A percentile compares a stretch with the other conserved stretches of the same genome.
These are phyloP conservation scores for Calonectria henricotiae DNA, from an alignment of 2,329 filamentous ascomycete genomes.

Conservation along the genomic window DNA sequence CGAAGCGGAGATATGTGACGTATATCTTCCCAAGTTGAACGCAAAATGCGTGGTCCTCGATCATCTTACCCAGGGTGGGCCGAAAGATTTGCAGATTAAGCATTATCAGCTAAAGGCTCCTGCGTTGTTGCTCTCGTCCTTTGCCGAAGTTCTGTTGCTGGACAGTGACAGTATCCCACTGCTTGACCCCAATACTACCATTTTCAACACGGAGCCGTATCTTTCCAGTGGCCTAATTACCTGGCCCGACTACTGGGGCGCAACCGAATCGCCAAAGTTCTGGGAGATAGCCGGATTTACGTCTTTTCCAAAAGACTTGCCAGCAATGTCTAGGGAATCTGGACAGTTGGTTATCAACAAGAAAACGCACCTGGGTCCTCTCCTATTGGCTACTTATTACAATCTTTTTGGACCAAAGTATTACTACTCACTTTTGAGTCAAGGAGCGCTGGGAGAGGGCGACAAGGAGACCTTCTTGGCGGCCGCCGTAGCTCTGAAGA, in stretches of 20 bases:
- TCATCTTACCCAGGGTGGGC: not conserved
- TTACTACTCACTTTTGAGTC: slow-evolving; percentile 35
- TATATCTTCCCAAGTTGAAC: slow-evolving; percentile 32
- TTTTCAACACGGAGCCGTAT: slow-evolving; percentile 34
- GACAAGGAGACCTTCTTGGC: slow-evolving; percentile 38
- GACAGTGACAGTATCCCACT: slow-evolving; percentile 39
- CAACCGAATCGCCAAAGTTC: slow-evolving; percentile 35
- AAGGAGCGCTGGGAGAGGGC: slow-evolving; percentile 36
- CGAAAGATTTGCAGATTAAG: slow-evolving; percentile 18
- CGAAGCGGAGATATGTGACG: slow-evolving; percentile 29
- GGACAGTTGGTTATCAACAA: slow-evolving; percentile 37
- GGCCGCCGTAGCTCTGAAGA: slow-evolving; percentile 30
- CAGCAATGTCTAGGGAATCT: slow-evolving; percentile 30
- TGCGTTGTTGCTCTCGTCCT: slow-evolving; percentile 34
- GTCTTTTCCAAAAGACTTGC: slow-evolving; percentile 25
- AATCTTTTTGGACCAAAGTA: slow-evolving; percentile 32
- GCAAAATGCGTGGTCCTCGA: slow-evolving; percentile 35
- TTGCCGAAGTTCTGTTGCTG: slow-evolving; percentile 35
- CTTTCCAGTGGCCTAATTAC: slow-evolving; percentile 25
- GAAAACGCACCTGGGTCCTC: slow-evolving; percentile 26
- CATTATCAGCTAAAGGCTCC: slow-evolving; percentile 37
- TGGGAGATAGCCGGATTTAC: slow-evolving; percentile 34
- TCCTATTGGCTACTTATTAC: slow-evolving; percentile 37
- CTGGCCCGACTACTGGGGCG: slow-evolving; percentile 36
- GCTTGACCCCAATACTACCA: slow-evolving; percentile 25